Evolutionary conservation across 2,329 filamentous ascomycete genomes (phyloP).

Genomic region (Volutella citrinella): DNA sequence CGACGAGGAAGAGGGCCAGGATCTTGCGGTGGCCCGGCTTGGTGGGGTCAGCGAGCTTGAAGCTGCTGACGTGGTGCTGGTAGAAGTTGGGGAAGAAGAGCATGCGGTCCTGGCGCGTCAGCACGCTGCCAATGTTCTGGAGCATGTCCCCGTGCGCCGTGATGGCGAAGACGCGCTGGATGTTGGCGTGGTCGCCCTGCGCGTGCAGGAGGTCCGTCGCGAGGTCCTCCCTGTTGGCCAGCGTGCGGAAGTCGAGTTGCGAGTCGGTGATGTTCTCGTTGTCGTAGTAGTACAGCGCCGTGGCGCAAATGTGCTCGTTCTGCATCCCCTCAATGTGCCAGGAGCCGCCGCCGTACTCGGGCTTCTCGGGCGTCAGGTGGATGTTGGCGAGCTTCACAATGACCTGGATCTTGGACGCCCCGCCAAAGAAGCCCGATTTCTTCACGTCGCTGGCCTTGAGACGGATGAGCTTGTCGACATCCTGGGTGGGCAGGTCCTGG

Average conservation of each 20-base stretch:
- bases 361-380: constrained; percentile 56
- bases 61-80: constrained; percentile 52
- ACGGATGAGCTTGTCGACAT: not conserved
- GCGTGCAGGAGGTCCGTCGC: constrained; percentile 22
- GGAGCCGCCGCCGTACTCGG: constrained; percentile 48
- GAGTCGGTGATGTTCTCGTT: constrained; percentile 56
- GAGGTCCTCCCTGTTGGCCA: constrained; percentile 30
- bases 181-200: constrained; percentile 31
- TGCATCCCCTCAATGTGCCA: constrained; percentile 55
- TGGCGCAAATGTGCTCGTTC: constrained; percentile 64
- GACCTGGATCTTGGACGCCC: constrained; percentile 48
- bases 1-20: constrained; percentile 58
- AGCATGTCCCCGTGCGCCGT: constrained; percentile 12
- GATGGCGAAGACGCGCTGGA: constrained; percentile 36
- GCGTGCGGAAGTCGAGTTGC: constrained; percentile 48
- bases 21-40: constrained; percentile 57
- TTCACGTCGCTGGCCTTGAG: constrained; percentile 23
- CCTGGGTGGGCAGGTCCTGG: constrained; percentile 13
- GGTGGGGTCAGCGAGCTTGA: constrained; percentile 48
- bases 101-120: constrained; percentile 45
- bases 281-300: constrained; percentile 61
- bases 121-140: constrained; percentile 44
- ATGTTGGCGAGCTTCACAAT: constrained; percentile 63
- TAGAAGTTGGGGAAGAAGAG: constrained; percentile 54
- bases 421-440: constrained; percentile 27